Base-by-base conservation (phyloP, 441 rosid species). In the Melastoma candidum region DNA sequence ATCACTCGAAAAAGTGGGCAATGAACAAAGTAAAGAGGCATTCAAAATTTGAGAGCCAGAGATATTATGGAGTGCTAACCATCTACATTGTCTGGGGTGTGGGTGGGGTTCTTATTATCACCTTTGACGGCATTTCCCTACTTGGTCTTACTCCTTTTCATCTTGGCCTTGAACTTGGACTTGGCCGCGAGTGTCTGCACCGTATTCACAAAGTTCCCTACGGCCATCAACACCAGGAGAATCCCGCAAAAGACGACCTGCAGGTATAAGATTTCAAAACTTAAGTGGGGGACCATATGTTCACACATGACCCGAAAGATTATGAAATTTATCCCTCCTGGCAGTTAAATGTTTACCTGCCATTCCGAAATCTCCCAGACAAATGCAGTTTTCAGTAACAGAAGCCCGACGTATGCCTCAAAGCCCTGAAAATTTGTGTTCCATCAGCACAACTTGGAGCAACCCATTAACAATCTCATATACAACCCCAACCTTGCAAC, bases 351-450 rank as follows among this genome's bases (percentile, higher is more conserved):
- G 26, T 14, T 7, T 57, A 84, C 98, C 96, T 87, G 98, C 98
- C 98, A 93, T 68, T 88, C 96, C 4, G 93, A 67, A 47, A 74
- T 80, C 56, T 84, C 85, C 56, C 93, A 80, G 4, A 68, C 80
- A 51, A 84, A 77, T 58, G 93, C 95, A 29, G 90, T 79, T 71
- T 68, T 82, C 49, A 93, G 97, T 74, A 93, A 70, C 69, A 75
- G 86, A 13, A 86, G 65, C 58, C 98, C 98, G 45, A 88, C 90
- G 29, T 86, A 93, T 54, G 95, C 97, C 77, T 93, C 97, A 48
- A 86, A 88, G 47, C 92, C 97, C 98, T 93, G 68, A 22, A 54
- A 53, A 43, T 54, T 61, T 56, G 55, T 47, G 51, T 32, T 32
- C 41, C 7, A 4, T 32, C 41, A 32, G 41, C 5, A 32, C 41